Evolutionary conservation across 331 rosid genomes (phyloP), one percentile per base, ranked within the genome.

Genomic region (Acacia concinna): DNA sequence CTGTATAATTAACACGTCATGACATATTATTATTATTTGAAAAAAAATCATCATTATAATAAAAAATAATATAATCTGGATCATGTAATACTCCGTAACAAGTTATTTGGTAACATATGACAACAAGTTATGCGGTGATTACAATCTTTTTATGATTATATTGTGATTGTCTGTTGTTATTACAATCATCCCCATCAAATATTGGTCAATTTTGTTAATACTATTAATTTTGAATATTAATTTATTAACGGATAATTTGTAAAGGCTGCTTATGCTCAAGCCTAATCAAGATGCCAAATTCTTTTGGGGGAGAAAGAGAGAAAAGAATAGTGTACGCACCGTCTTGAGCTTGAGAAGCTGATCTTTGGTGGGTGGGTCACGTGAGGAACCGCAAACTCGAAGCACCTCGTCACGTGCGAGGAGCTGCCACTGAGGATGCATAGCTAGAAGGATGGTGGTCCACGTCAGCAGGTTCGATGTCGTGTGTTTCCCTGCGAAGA

Each of bases 401-500:
- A 87, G 85, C 62, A 96, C 83, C 91, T 96, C 99, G 6, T 87
- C 97, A 87, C 99, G 98, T 90, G 99, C 99, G 81, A 32, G 85
- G 18, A 75, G 80, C 84, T 96, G 99, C 99, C 99, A 96, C 0
- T 84, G 92, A 59, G 98, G 98, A 87, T 96, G 99, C 97, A 93
- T 96, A 13, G 99, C 98, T 5, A 96, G 88, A 35, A 96, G 93
- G 71, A 90, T 88, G 76, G 97, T 96, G 23, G 99, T 84, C 99
- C 99, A 96, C 87, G 99, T 96, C 91, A 96, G 89, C 95, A 96
- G 70, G 80, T 93, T 96, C 20, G 99, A 93, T 35, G 99, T 96
- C 82, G 99, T 96, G 72, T 96, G 98, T 83, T 91, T 96, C 59
- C 99, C 99, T 17, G 99, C 99, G 84, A 96, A 96, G 97, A 96